Evolutionary conservation across 345 rosid genomes (phyloP).

Genomic region (Citrus unshiu): DNA sequence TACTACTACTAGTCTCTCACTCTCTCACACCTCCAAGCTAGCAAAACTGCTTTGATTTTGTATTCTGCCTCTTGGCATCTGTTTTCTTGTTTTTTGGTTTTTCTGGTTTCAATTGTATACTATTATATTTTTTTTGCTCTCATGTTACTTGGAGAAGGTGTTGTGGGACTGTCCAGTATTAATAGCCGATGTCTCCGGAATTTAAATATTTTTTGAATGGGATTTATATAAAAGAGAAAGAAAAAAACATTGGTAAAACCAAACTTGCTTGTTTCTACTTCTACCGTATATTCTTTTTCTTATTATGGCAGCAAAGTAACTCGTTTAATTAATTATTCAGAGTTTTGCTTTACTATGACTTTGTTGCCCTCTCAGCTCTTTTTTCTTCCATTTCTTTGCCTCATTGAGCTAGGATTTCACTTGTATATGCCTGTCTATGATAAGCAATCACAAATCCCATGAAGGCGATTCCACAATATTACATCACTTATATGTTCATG

Average conservation of each 20-base stretch:
- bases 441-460: neutral
- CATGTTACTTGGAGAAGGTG: conserved; percentile 43
- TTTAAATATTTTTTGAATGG: conserved; percentile 6
- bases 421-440: neutral
- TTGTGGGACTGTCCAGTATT: conserved; percentile 57
- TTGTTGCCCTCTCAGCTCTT: conserved; percentile 16
- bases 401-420: neutral
- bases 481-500: neutral
- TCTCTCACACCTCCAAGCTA: neutral
- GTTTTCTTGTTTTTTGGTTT: conserved; percentile 10
- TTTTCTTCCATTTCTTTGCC: conserved; percentile 21
- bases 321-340: conserved; percentile 13
- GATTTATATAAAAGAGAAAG: neutral
- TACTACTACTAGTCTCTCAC: neutral
- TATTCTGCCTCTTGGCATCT: conserved; percentile 23
- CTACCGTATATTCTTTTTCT: neutral
- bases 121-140: conserved; percentile 12
- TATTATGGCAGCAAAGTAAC: conserved; percentile 2
- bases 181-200: conserved; percentile 71
- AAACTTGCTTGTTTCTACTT: neutral
- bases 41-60: conserved; percentile 13
- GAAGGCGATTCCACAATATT: neutral
- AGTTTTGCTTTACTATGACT: conserved; percentile 12
- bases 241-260: conserved; percentile 3
- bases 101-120: neutral